Evolutionary conservation across 176 grass and related monocot species (phyloP), one percentile per base, ranked within the genome.

Genomic region (Chrysopogon serrulatus): DNA sequence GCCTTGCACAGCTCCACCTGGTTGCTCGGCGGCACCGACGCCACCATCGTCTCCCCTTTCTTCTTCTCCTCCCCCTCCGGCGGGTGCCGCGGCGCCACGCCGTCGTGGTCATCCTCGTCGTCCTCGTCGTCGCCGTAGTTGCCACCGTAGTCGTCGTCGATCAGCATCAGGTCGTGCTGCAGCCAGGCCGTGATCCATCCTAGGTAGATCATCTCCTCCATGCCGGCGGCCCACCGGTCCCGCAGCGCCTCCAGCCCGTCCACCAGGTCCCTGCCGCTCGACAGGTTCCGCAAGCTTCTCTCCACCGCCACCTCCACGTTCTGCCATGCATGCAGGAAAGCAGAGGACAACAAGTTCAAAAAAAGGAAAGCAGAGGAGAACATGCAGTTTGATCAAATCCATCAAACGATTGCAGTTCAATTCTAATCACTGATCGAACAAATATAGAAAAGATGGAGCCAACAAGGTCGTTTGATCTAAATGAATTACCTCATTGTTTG

Each of bases 161-260:
- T 23, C 32, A 77, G 44, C 60, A 85, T 69, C 32, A 97, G 69
- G 56, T 95, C 89, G 60, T 93, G 79, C 83, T 86, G 86, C 80
- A 95, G 81, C 88, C 88, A 88, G 53, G 92, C 78, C 11, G 88
- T 92, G 83, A 95, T 87, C 90, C 88, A 98, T 44, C 87, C 88
- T 2, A 98, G 26, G 68, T 95, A 95, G 86, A 98, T 91, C 84
- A 90, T 87, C 86, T 92, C 88, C 84, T 98, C 88, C 90, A 93
- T 90, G 78, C 91, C 92, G n/a, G 81, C 86, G 23, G 89, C 82
- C 95, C 95, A 98, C 74, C 73, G 62, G 62, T 83, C 76, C 26
- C 84, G 90, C 39, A 98, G 89, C 32, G 41, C 64, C 73, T 83
- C 85, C 21, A 87, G 77, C 11, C 85, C 89, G 31, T 88, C 82